phyloP scores from a whole-genome alignment of 371 early-diverging fungal species.

The Apophysomyces variabilis region DNA sequence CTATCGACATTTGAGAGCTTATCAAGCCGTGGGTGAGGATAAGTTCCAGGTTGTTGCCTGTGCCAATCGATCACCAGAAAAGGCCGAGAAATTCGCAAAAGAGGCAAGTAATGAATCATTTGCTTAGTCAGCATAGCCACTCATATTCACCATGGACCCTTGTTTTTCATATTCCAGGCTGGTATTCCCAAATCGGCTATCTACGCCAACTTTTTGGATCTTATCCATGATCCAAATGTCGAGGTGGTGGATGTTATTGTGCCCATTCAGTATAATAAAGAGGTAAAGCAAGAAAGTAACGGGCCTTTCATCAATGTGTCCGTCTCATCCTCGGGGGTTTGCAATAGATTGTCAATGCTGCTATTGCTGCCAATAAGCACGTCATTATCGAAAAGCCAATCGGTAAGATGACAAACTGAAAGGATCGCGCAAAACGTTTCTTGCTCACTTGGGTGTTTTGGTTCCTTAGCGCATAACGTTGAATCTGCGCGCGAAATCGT shows the following conservation, averaged over 20 bases:
- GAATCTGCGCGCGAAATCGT: constrained; percentile 51
- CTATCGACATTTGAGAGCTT: constrained; percentile 52
- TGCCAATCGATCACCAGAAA: no score
- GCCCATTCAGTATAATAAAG: constrained; percentile 49
- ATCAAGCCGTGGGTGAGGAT: constrained; percentile 36
- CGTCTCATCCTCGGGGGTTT: no score
- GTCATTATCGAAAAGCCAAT: constrained; percentile 57
- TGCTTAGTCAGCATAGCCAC: not conserved
- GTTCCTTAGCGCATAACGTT: constrained; percentile 40
- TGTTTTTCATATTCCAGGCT: constrained; percentile 24
- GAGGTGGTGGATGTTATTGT: constrained; percentile 44
- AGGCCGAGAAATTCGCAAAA: no score
- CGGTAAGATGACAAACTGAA: constrained; percentile 26
- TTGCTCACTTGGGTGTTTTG: no score
- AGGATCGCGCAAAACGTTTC: no score
- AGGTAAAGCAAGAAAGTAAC: constrained; percentile 24
- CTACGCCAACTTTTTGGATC: constrained; percentile 40
- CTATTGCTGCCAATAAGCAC: constrained; percentile 49
- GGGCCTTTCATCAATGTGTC: no score
- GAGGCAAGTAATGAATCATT: no score
- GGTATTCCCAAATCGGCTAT: constrained; percentile 49
- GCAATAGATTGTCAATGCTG: constrained; percentile 44
- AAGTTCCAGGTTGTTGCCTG: constrained; percentile 55
- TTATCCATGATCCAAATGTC: constrained; percentile 49
- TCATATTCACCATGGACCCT: not conserved